These are phyloP conservation scores for Alnus rubra DNA, from an alignment of 306 rosid species.

Conservation along the genomic window DNA sequence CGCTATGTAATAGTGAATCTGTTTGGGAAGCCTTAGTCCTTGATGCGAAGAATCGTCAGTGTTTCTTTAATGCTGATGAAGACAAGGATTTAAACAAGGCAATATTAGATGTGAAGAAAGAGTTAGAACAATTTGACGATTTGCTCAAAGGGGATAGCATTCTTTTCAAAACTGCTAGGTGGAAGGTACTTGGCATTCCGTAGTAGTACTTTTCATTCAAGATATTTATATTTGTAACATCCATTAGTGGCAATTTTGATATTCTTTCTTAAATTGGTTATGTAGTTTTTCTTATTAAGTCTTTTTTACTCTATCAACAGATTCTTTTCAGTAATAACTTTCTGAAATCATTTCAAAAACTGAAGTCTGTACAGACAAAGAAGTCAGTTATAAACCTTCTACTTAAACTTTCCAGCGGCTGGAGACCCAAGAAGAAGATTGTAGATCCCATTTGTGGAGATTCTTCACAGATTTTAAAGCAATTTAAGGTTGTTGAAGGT, in stretches of 20 bases:
- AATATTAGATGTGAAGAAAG: constrained; percentile 57
- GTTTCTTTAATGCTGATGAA: constrained; percentile 72
- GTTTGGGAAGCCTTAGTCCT: constrained; percentile 58
- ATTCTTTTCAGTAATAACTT: constrained; percentile 70
- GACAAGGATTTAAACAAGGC: constrained; percentile 59
- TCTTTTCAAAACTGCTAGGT: constrained; percentile 56
- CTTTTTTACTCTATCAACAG: constrained; percentile 25
- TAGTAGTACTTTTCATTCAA: constrained; percentile 3
- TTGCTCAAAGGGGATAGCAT: constrained; percentile 55
- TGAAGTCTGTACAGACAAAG: constrained; percentile 35
- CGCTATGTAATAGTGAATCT: constrained; percentile 42
- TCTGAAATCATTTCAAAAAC: constrained; percentile 62
- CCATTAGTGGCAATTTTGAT: no score
- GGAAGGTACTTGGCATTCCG: constrained; percentile 57
- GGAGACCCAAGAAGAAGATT: constrained; percentile 64
- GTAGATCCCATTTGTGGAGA: constrained; percentile 40
- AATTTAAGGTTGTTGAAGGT: constrained; percentile 61
- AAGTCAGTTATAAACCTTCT: constrained; percentile 51
- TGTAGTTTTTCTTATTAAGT: neutral
- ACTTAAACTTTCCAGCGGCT: constrained; percentile 61
- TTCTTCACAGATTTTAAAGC: constrained; percentile 51
- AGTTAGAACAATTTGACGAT: constrained; percentile 65
- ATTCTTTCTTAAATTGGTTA: neutral
- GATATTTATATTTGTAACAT: neutral
- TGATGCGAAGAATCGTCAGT: constrained; percentile 58